phyloP scores from a whole-genome alignment of 805 yeast genomes.

The Nakazawaea pomicola region DNA sequence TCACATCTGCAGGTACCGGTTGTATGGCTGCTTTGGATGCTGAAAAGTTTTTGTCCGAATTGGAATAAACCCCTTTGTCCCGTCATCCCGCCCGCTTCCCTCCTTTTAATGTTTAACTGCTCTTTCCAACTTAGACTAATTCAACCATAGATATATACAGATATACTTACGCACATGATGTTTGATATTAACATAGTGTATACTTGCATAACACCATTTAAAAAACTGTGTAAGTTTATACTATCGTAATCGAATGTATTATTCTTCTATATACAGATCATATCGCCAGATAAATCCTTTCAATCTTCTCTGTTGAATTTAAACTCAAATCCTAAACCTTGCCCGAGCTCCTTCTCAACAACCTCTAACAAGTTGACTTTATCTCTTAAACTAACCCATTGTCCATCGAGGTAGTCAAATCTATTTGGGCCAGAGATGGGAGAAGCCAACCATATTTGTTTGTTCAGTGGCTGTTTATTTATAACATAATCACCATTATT shows the following conservation, averaged over 20 bases:
- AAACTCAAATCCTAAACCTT: slow-evolving; percentile 20
- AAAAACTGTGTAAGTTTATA: too few relatives aligned
- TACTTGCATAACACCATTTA: not conserved
- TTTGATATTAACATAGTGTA: too few relatives aligned
- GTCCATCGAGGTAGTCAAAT: slow-evolving; percentile 66
- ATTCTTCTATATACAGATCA: slow-evolving; percentile 1
- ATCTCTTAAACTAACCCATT: slow-evolving; percentile 81
- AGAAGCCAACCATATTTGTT: slow-evolving; percentile 93
- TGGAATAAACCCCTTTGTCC: slow-evolving; percentile 4
- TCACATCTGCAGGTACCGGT: slow-evolving; percentile 99
- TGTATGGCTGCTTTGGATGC: slow-evolving; percentile 99
- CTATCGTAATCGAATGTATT: too few relatives aligned
- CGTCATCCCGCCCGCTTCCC: too few relatives aligned
- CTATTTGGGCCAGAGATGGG: slow-evolving; percentile 92
- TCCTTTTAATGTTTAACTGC: too few relatives aligned
- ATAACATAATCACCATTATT: slow-evolving; percentile 82
- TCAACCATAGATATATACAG: too few relatives aligned
- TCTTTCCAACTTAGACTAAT: not conserved
- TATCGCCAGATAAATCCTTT: too few relatives aligned
- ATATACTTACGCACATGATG: too few relatives aligned
- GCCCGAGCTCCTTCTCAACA: slow-evolving; percentile 44
- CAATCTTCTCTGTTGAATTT: slow-evolving; percentile 2
- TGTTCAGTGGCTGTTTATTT: slow-evolving; percentile 96
- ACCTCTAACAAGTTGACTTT: slow-evolving; percentile 39
- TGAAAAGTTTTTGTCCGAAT: slow-evolving; percentile 64